These are phyloP conservation scores for Spizellomyces punctatus DNA, from an alignment of 192 early-diverging fungal genomes.

Conservation along the genomic window DNA sequence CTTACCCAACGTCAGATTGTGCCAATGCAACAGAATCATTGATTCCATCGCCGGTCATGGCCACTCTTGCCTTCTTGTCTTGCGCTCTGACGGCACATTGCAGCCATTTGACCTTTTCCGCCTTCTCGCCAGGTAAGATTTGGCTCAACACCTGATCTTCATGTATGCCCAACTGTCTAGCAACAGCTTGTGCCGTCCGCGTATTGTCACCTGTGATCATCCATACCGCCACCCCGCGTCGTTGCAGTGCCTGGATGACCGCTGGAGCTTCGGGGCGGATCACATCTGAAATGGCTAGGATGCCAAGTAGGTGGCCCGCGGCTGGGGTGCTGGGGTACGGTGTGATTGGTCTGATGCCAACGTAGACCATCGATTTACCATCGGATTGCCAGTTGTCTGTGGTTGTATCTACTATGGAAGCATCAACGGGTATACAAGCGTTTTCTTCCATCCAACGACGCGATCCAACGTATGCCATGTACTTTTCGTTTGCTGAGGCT, in stretches of 20 bases:
- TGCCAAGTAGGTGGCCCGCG: slow-evolving; percentile 51
- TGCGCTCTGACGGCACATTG: slow-evolving; percentile 37
- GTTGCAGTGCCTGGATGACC: slow-evolving; percentile 52
- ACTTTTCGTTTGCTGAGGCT: slow-evolving; percentile 7
- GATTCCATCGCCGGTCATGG: slow-evolving; percentile 95
- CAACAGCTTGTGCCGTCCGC: slow-evolving; percentile 65
- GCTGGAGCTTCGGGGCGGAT: slow-evolving; percentile 59
- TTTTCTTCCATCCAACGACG: slow-evolving; percentile 68
- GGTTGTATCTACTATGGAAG: neutral
- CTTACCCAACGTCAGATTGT: slow-evolving; percentile 81
- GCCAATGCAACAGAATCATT: slow-evolving; percentile 93
- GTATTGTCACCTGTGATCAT: slow-evolving; percentile 81
- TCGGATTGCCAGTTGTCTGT: slow-evolving; percentile 55
- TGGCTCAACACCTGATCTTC: slow-evolving; percentile 57
- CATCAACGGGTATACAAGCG: slow-evolving; percentile 4
- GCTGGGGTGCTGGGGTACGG: slow-evolving; percentile 20
- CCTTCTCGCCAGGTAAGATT: slow-evolving; percentile 76
- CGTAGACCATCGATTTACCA: slow-evolving; percentile 61
- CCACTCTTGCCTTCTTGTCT: slow-evolving; percentile 55
- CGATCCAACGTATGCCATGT: slow-evolving; percentile 53
- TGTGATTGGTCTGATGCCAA: slow-evolving; percentile 41
- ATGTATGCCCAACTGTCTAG: slow-evolving; percentile 63
- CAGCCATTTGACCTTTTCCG: slow-evolving; percentile 59
- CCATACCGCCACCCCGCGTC: slow-evolving; percentile 66
- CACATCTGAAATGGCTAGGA: slow-evolving; percentile 67